phyloP scores from a whole-genome alignment of 805 yeast species.

The Nakazawaea ambrosiae region DNA sequence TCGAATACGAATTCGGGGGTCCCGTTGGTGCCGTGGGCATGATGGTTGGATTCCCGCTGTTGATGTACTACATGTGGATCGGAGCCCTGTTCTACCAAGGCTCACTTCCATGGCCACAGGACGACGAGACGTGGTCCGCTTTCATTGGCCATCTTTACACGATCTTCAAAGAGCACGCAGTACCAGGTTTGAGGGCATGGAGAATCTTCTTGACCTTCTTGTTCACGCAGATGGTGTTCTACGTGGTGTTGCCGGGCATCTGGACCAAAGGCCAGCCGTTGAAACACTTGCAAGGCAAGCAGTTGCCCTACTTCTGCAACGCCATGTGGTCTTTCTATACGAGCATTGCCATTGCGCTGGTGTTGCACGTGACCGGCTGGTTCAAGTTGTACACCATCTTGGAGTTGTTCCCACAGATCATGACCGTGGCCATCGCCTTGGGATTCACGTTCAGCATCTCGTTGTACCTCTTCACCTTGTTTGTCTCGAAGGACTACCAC shows the following conservation, averaged over 20 bases:
- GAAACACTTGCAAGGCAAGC: constrained; percentile 69
- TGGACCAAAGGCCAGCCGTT: constrained; percentile 96
- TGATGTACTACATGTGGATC: constrained; percentile 97
- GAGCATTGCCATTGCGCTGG: constrained; percentile 48
- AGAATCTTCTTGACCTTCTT: constrained; percentile 65
- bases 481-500: constrained; percentile 68
- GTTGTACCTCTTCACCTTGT: constrained; percentile 63
- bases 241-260: constrained; percentile 83
- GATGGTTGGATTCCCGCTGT: constrained; percentile 86
- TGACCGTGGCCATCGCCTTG: constrained; percentile 81
- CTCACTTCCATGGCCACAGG: constrained; percentile 58
- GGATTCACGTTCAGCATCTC: constrained; percentile 67
- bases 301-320: constrained; percentile 88
- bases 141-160: constrained; percentile 39
- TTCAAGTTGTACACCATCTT: constrained; percentile 70
- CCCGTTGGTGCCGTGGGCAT: constrained; percentile 82
- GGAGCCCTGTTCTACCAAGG: constrained; percentile 78
- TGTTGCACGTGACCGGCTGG: constrained; percentile 65
- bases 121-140: constrained; percentile 43
- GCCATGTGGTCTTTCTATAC: constrained; percentile 82
- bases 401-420: constrained; percentile 83
- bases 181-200: constrained; percentile 61
- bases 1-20: constrained; percentile 91
- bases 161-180: constrained; percentile 42
- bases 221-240: constrained; percentile 61